These are phyloP conservation scores for Psilocybe cubensis DNA, from an alignment of 768 basidiomycete genomes.

Conservation along the genomic window DNA sequence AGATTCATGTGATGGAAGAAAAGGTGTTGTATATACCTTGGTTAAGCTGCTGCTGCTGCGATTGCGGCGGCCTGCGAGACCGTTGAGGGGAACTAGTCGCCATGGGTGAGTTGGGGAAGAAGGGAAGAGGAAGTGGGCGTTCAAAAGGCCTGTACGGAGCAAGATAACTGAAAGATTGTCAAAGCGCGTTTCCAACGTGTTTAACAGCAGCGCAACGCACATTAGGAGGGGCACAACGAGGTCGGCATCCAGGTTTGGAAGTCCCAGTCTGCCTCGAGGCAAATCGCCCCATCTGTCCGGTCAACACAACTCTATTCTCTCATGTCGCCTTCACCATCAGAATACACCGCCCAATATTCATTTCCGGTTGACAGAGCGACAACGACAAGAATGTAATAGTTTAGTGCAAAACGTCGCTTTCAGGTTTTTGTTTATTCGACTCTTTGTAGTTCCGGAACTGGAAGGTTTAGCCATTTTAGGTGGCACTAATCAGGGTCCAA, in stretches of 20 bases:
- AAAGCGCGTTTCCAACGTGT: conserved; percentile 75
- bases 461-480: neutral
- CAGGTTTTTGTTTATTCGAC: neutral
- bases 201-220: conserved; percentile 41
- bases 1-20: conserved; percentile 21
- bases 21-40: conserved; percentile 45
- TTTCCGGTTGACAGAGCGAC: conserved; percentile 22
- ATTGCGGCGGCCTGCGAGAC: conserved; percentile 52
- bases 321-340: neutral
- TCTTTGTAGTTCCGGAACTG: neutral
- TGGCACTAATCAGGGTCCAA: neutral
- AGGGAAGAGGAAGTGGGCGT: conserved; percentile 18
- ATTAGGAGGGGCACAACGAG: conserved; percentile 53
- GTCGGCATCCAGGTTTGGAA: conserved; percentile 63
- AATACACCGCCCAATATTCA: conserved; percentile 10
- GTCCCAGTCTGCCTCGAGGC: conserved; percentile 37
- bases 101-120: conserved; percentile 41
- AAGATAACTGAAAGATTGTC: conserved; percentile 34
- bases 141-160: conserved; percentile 16
- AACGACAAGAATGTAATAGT: conserved; percentile 9
- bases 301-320: conserved; percentile 10
- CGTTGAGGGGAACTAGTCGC: conserved; percentile 64
- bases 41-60: conserved; percentile 46
- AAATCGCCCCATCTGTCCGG: conserved; percentile 24
- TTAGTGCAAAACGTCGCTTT: neutral